phyloP scores from a whole-genome alignment of 2,329 filamentous ascomycete species.

The Penicillium brevicompactum region DNA sequence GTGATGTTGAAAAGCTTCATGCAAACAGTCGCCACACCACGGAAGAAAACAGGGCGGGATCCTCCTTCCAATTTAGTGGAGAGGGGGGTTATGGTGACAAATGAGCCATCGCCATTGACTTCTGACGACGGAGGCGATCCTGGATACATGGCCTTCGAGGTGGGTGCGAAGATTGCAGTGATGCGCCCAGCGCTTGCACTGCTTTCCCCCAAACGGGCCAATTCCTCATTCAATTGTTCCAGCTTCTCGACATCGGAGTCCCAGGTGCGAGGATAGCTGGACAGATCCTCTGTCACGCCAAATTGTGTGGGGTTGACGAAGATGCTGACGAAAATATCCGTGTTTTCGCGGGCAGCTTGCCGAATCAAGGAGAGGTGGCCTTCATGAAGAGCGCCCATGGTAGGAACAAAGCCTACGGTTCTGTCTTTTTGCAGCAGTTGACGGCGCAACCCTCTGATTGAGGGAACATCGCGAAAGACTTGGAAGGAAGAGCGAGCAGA shows the following conservation, averaged over 20 bases:
- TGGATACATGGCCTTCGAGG: constrained; percentile 84
- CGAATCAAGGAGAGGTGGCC: constrained; percentile 87
- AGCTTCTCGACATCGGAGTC: constrained; percentile 71
- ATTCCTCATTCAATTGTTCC: constrained; percentile 67
- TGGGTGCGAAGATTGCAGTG: constrained; percentile 83
- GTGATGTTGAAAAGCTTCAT: constrained; percentile 91
- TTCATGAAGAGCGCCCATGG: constrained; percentile 95
- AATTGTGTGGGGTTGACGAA: constrained; percentile 99
- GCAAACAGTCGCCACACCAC: constrained; percentile 93
- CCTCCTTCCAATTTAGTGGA: constrained; percentile 79
- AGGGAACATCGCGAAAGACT: constrained; percentile 73
- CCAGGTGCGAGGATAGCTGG: constrained; percentile 90
- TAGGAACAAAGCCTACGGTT: constrained; percentile 85
- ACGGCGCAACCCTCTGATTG: constrained; percentile 69
- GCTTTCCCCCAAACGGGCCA: constrained; percentile 59
- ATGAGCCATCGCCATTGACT: constrained; percentile 77
- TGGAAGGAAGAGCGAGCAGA: constrained; percentile 32
- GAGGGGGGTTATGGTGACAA: constrained; percentile 87
- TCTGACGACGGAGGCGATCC: constrained; percentile 72
- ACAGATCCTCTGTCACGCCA: constrained; percentile 82
- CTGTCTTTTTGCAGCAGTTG: constrained; percentile 67
- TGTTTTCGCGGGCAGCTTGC: constrained; percentile 79
- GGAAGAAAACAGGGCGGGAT: constrained; percentile 89
- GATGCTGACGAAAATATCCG: constrained; percentile 84
- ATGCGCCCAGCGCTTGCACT: constrained; percentile 60